phyloP scores from a whole-genome alignment of 768 basidiomycete genomes.

The Termitomyces eurrhizus region DNA sequence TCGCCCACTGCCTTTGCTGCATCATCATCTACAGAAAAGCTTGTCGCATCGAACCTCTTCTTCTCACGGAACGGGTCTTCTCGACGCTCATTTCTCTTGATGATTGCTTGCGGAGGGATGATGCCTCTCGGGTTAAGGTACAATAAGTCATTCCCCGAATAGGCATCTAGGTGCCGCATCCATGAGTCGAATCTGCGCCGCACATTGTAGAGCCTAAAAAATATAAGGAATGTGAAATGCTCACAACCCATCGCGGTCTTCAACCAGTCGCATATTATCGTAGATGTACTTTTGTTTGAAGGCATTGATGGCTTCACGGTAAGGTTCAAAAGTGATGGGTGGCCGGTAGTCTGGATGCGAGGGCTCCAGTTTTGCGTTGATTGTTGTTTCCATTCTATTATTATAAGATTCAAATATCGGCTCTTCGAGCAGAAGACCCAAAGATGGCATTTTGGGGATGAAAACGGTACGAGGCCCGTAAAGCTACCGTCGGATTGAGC shows the following conservation, averaged over 20 bases:
- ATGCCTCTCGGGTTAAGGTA: conserved; percentile 76
- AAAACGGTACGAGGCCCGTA: conserved; percentile 76
- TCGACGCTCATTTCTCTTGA: conserved; percentile 55
- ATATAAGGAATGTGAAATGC: conserved; percentile 22
- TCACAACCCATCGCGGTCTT: conserved; percentile 73
- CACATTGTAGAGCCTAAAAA: background rate
- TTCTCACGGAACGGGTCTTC: conserved; percentile 65
- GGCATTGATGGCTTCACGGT: conserved; percentile 62
- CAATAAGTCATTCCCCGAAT: conserved; percentile 71
- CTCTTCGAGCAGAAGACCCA: conserved; percentile 88
- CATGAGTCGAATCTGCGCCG: conserved; percentile 81
- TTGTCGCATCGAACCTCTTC: conserved; percentile 63
- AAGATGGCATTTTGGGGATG: conserved; percentile 93
- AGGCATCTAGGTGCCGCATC: conserved; percentile 72
- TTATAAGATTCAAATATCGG: conserved; percentile 83
- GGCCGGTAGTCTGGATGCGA: conserved; percentile 63
- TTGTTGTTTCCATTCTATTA: conserved; percentile 38
- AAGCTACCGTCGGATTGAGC: conserved; percentile 37
- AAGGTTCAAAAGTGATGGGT: conserved; percentile 65
- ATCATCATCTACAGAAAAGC: conserved; percentile 34
- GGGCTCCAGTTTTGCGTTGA: conserved; percentile 49
- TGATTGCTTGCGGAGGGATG: conserved; percentile 67
- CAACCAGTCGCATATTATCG: conserved; percentile 78
- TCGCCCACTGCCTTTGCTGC: conserved; percentile 28
- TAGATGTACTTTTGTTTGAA: conserved; percentile 91